Conservation (phyloP, 441 rosid species). For the Populus trichocarpa region DNA sequence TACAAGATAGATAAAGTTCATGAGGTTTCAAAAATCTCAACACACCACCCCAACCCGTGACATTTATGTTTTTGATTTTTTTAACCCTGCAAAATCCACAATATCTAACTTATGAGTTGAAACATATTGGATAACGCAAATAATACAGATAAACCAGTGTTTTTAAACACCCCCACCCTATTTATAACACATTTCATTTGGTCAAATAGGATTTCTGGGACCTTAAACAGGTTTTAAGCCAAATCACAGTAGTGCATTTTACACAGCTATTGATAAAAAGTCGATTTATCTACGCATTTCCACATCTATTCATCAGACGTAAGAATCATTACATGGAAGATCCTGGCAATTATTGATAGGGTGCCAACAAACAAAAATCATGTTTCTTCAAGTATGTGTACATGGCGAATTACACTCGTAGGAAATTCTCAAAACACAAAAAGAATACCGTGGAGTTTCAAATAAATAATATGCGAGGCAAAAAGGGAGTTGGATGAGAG, state of each 20-base stretch:
- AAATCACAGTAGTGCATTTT: neutral
- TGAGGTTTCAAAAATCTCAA: too few species aligned
- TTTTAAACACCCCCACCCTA: too few species aligned
- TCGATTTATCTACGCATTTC: neutral
- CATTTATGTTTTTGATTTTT: too few species aligned
- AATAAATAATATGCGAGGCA: neutral
- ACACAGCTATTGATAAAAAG: neutral
- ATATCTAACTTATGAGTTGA: too few species aligned
- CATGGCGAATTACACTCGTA: conserved; percentile 1
- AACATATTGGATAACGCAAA: too few species aligned
- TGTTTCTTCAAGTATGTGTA: conserved; percentile 2
- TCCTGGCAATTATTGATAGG: neutral
- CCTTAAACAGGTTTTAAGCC: neutral
- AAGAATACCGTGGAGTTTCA: neutral
- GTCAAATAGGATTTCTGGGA: neutral
- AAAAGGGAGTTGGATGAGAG: neutral
- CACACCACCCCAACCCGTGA: too few species aligned
- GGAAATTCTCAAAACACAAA: neutral
- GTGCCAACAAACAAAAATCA: neutral
- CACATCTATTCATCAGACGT: neutral
- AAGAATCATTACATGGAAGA: neutral
- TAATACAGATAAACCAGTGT: too few species aligned
- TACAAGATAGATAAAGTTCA: too few species aligned
- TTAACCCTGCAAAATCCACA: too few species aligned
- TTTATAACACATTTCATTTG: neutral